Evolutionary conservation across 176 grass and related monocot genomes (phyloP).

Genomic region (Luzula sylvatica): DNA sequence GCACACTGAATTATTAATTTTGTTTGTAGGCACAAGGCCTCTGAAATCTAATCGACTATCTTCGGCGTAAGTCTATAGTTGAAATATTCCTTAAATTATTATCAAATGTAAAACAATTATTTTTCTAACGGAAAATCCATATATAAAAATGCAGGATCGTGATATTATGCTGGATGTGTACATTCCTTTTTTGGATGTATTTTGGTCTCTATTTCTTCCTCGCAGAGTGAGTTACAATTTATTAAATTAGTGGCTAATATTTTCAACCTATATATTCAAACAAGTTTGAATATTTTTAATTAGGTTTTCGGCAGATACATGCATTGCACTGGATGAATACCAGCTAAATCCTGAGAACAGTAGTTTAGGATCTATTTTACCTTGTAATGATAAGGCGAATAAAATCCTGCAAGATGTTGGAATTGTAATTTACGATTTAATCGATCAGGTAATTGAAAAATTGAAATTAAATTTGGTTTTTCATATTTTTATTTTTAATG

Average conservation of each 20-base stretch:
- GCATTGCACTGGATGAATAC: slow-evolving; percentile 60
- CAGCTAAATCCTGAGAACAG: slow-evolving; percentile 66
- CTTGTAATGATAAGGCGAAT: slow-evolving; percentile 41
- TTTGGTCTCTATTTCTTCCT: slow-evolving; percentile 87
- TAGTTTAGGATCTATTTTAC: slow-evolving; percentile 68
- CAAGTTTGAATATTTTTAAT: not conserved
- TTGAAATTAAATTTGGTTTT: slow-evolving; percentile 5
- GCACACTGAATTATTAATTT: slow-evolving; percentile 9
- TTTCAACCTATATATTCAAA: not conserved
- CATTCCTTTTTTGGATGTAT: slow-evolving; percentile 62
- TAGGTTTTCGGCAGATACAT: slow-evolving; percentile 70
- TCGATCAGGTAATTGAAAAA: slow-evolving; percentile 46
- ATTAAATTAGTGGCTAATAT: not conserved
- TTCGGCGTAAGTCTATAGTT: slow-evolving; percentile 37
- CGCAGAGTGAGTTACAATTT: slow-evolving; percentile 36
- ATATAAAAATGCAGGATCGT: slow-evolving; percentile 42
- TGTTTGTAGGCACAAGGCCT: slow-evolving; percentile 37
- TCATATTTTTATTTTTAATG: not conserved
- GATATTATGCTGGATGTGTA: slow-evolving; percentile 58
- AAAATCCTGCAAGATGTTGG: slow-evolving; percentile 43
- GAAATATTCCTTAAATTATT: not conserved
- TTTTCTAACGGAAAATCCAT: slow-evolving; percentile 11
- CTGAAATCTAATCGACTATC: slow-evolving; percentile 29
- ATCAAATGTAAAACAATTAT: not conserved
- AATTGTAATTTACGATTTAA: slow-evolving; percentile 56